These are phyloP conservation scores for Hypoxylon sp. DNA, from an alignment of 2,329 filamentous ascomycete genomes.

Conservation along the genomic window DNA sequence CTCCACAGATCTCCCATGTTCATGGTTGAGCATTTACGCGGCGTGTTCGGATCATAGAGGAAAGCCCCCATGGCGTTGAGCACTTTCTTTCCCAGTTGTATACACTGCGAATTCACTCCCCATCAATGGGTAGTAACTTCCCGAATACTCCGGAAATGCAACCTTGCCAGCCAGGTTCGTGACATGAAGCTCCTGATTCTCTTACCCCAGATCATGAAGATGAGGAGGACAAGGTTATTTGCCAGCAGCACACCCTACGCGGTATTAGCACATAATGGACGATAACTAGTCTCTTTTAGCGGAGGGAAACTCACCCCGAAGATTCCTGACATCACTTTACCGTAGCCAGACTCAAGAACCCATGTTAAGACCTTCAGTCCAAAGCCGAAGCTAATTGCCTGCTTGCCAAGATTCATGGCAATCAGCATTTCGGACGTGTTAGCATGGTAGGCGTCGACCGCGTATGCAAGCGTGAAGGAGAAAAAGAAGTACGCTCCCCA, in stretches of 20 bases:
- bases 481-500: slow-evolving; percentile 68
- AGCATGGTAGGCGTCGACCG: slow-evolving; percentile 69
- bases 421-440: slow-evolving; percentile 76
- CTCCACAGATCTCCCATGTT: slow-evolving; percentile 9
- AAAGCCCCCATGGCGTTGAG: background rate
- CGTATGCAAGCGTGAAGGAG: slow-evolving; percentile 71
- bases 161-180: slow-evolving; percentile 62
- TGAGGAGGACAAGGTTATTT: slow-evolving; percentile 63
- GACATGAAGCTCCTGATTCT: slow-evolving; percentile 61
- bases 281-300: background rate
- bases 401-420: slow-evolving; percentile 69
- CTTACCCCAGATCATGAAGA: slow-evolving; percentile 68
- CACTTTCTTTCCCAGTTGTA: background rate
- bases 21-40: slow-evolving; percentile 9
- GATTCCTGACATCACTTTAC: slow-evolving; percentile 63
- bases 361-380: slow-evolving; percentile 65
- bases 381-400: slow-evolving; percentile 68
- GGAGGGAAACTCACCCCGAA: slow-evolving; percentile 54
- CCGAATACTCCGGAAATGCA: slow-evolving; percentile 55
- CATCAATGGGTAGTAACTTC: slow-evolving; percentile 46
- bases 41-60: background rate
- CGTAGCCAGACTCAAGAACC: slow-evolving; percentile 63
- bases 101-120: slow-evolving; percentile 17
- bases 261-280: background rate
- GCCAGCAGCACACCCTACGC: slow-evolving; percentile 58